These are phyloP conservation scores for Papilionanthe hybrid DNA, from an alignment of 116 monocot genomes.

Conservation along the genomic window DNA sequence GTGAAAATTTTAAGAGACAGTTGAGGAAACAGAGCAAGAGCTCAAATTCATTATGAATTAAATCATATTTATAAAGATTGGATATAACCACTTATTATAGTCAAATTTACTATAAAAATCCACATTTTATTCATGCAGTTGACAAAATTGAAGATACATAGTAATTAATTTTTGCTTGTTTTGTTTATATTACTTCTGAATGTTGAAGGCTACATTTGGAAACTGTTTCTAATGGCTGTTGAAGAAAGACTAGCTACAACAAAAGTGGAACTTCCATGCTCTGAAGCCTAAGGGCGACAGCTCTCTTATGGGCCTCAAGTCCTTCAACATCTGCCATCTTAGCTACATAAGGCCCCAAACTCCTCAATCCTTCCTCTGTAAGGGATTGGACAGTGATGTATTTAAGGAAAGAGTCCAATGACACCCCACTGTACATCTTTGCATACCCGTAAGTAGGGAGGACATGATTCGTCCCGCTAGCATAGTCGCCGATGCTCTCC, in stretches of 20 bases:
- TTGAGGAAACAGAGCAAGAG: too few species aligned
- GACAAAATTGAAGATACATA: too few species aligned
- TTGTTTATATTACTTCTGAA: too few species aligned
- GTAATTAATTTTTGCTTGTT: too few species aligned
- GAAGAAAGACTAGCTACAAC: slow-evolving; percentile 6
- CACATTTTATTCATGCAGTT: too few species aligned
- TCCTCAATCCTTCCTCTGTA: slow-evolving; percentile 75
- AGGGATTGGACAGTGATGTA: slow-evolving; percentile 87
- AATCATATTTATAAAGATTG: too few species aligned
- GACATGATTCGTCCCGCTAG: slow-evolving; percentile 95
- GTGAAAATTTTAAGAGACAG: too few species aligned
- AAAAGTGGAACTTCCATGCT: slow-evolving; percentile 42
- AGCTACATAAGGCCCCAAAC: slow-evolving; percentile 71
- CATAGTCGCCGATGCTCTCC: slow-evolving; percentile 95
- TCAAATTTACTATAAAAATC: too few species aligned
- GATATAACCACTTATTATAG: too few species aligned
- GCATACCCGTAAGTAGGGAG: slow-evolving; percentile 96
- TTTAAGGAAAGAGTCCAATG: slow-evolving; percentile 84
- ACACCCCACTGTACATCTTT: slow-evolving; percentile 92
- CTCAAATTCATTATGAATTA: too few species aligned
- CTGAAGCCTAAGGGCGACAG: slow-evolving; percentile 74
- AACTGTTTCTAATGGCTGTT: background rate
- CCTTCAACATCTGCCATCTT: slow-evolving; percentile 98
- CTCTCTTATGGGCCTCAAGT: slow-evolving; percentile 93
- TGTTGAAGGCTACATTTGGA: background rate